A percentile compares a stretch with the other conserved stretches of the same genome.
phyloP scores from a whole-genome alignment of 495 filamentous ascomycete species.

The Xanthoparmelia taractica region DNA sequence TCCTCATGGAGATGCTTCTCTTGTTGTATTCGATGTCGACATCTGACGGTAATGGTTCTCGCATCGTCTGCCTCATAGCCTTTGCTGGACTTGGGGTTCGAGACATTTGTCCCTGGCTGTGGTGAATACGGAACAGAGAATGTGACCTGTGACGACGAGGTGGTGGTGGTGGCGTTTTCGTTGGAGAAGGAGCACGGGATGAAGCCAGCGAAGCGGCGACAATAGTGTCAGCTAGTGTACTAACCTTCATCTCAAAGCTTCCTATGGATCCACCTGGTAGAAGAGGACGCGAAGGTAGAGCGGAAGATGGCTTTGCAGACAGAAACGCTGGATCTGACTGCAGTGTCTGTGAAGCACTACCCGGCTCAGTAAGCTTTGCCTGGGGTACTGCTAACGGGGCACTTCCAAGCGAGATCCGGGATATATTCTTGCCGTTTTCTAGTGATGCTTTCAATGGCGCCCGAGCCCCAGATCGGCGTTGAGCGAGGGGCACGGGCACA shows the following conservation, averaged over 20 bases:
- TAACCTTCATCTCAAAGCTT: constrained; percentile 27
- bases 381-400: background rate
- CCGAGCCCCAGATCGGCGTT: constrained; percentile 10
- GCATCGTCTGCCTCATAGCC: constrained; percentile 65
- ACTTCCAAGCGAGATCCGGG: background rate
- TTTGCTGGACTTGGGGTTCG: constrained; percentile 51
- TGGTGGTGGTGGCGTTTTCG: constrained; percentile 34
- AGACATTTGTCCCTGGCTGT: constrained; percentile 32
- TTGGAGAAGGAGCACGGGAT: constrained; percentile 51
- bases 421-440: background rate
- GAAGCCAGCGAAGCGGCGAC: constrained; percentile 79
- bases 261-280: background rate
- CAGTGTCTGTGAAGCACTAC: background rate
- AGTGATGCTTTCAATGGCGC: background rate
- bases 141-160: constrained; percentile 43
- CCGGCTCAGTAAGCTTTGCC: background rate
- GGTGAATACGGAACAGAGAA: constrained; percentile 36
- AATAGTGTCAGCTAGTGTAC: constrained; percentile 64
- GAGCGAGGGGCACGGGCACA: constrained; percentile 17
- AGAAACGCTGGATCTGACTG: background rate
- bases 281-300: constrained; percentile 1
- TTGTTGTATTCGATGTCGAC: constrained; percentile 49
- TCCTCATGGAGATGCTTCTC: constrained; percentile 43
- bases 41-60: constrained; percentile 50
- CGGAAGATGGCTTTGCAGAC: background rate